Percentiles rank a stretch among this genome's conserved stretches.
phyloP scores from a whole-genome alignment of 129 eudicot genomes.

The Artemisia annua region DNA sequence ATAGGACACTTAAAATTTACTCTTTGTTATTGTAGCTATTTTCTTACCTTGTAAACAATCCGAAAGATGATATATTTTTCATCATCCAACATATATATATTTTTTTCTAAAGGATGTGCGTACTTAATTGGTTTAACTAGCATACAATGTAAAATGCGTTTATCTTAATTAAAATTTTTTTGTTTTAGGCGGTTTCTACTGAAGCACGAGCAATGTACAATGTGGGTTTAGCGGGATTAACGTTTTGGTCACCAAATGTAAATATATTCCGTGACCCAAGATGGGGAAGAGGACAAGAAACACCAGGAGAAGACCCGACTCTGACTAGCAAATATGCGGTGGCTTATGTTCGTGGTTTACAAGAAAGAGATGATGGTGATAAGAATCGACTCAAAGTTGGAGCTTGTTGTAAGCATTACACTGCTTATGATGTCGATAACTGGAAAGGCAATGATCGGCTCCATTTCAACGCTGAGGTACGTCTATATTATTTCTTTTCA shows the following conservation, averaged over 20 bases:
- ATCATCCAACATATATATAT: too few species aligned
- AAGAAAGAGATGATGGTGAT: constrained; percentile 70
- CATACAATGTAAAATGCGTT: constrained; percentile 10
- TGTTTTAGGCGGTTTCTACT: constrained; percentile 81
- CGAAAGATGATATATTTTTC: too few species aligned
- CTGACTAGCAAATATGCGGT: constrained; percentile 68
- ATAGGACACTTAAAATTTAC: too few species aligned
- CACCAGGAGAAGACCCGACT: constrained; percentile 94
- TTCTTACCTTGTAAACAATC: too few species aligned
- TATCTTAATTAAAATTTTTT: background rate
- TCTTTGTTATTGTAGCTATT: too few species aligned
- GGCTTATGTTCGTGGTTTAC: constrained; percentile 76
- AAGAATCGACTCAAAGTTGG: constrained; percentile 75
- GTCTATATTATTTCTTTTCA: background rate
- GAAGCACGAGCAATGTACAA: constrained; percentile 99
- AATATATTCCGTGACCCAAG: constrained; percentile 94
- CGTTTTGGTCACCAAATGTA: constrained; percentile 92
- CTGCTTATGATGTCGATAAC: constrained; percentile 85
- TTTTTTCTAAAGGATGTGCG: too few species aligned
- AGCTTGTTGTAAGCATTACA: constrained; percentile 94
- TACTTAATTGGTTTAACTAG: background rate
- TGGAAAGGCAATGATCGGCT: constrained; percentile 82
- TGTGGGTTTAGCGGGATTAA: constrained; percentile 81
- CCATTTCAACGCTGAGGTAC: constrained; percentile 64
- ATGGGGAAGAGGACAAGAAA: constrained; percentile 98